A percentile compares a stretch with the other conserved stretches of the same genome.
Conservation (phyloP, 139 green algal species). For the Tetradesmus obliquus region DNA sequence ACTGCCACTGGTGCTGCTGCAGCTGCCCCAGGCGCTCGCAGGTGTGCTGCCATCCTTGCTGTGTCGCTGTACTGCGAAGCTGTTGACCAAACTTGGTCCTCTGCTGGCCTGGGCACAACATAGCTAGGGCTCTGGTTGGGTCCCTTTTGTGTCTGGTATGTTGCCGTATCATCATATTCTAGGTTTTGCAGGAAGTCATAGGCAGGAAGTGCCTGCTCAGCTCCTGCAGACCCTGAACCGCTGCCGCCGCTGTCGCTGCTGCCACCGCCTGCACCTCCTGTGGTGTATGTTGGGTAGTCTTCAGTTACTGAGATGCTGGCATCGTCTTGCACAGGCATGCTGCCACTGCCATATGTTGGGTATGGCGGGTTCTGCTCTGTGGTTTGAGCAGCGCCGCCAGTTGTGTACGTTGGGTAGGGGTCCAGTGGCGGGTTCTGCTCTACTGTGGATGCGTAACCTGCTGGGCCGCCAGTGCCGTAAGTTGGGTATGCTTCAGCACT, state of each 20-base stretch:
- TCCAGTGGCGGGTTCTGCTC: neutral
- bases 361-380: neutral
- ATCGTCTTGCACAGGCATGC: no score
- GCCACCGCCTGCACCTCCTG: neutral
- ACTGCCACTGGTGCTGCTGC: neutral
- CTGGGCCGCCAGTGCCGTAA: neutral
- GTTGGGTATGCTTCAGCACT: neutral
- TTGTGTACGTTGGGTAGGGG: neutral
- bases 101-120: neutral
- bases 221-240: neutral
- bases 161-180: neutral
- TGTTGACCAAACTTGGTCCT: neutral
- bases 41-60: neutral
- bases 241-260: neutral
- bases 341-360: neutral
- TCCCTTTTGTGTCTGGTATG: neutral
- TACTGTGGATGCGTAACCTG: neutral
- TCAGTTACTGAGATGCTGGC: neutral
- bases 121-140: neutral
- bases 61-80: slow-evolving; percentile 32
- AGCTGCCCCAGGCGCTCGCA: neutral
- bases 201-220: neutral
- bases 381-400: no score
- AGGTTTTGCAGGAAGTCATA: neutral
- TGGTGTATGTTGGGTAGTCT: neutral